These are phyloP conservation scores for Tricholoma sp. DNA, from an alignment of 768 basidiomycete species.

Conservation along the genomic window DNA sequence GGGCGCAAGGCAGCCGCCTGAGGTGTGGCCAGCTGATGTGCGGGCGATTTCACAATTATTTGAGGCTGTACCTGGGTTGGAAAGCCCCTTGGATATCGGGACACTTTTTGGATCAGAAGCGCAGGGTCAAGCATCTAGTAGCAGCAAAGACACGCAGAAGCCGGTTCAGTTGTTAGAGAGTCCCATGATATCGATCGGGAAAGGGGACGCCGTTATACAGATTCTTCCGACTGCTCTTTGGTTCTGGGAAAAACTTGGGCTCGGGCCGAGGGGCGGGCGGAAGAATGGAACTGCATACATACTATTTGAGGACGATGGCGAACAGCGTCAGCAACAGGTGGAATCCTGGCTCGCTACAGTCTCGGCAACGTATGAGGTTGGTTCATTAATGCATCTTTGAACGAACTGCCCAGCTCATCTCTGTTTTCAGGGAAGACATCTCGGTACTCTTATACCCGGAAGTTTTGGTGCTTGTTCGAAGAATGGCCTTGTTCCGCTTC, in stretches of 20 bases:
- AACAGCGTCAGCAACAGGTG: slow-evolving; percentile 42
- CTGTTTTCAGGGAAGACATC: slow-evolving; percentile 47
- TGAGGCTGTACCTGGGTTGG: slow-evolving; percentile 28
- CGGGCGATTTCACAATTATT: slow-evolving; percentile 38
- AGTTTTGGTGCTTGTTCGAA: slow-evolving; percentile 37
- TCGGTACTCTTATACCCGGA: slow-evolving; percentile 55
- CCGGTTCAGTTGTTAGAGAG: slow-evolving; percentile 17
- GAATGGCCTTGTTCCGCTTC: slow-evolving; percentile 58
- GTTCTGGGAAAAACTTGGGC: slow-evolving; percentile 84
- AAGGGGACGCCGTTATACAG: slow-evolving; percentile 66
- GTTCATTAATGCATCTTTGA: slow-evolving; percentile 17
- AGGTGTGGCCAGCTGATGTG: slow-evolving; percentile 60
- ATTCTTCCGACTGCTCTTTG: slow-evolving; percentile 64
- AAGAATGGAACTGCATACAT: slow-evolving; percentile 70
- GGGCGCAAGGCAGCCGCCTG: slow-evolving; percentile 19
- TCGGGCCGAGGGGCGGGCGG: slow-evolving; percentile 62
- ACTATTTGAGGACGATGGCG: slow-evolving; percentile 58
- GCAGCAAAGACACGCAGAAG: neutral
- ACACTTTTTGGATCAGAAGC: slow-evolving; percentile 38
- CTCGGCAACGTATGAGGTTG: slow-evolving; percentile 52
- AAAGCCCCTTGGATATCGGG: slow-evolving; percentile 37
- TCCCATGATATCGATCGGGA: slow-evolving; percentile 62
- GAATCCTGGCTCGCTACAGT: slow-evolving; percentile 57
- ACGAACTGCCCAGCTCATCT: slow-evolving; percentile 10
- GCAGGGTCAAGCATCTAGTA: slow-evolving; percentile 7